phyloP scores from a whole-genome alignment of 2,329 filamentous ascomycete genomes.

The Cladosporium sp. region DNA sequence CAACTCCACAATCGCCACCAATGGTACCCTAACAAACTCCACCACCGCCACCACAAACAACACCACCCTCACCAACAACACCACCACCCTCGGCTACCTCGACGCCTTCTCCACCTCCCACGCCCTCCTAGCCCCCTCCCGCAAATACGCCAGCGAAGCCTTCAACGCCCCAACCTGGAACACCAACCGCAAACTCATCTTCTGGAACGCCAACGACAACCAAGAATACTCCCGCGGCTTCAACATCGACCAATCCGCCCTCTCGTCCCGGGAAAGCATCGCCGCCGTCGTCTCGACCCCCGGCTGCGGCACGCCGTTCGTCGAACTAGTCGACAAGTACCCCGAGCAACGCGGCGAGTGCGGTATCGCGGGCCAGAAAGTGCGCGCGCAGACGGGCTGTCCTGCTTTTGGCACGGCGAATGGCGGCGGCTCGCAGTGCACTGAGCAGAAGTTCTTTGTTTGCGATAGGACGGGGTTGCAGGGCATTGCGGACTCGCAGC shows the following conservation, averaged over 20 bases:
- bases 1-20: conserved; percentile 6
- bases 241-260: conserved; percentile 10
- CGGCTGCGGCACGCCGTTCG: conserved; percentile 18
- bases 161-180: conserved; percentile 21
- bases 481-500: conserved; percentile 17
- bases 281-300: conserved; percentile 15
- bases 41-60: conserved; percentile 1
- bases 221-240: conserved; percentile 19
- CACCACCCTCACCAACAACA: background rate
- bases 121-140: conserved; percentile 18
- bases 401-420: conserved; percentile 18
- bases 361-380: conserved; percentile 13
- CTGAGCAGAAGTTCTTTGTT: conserved; percentile 18
- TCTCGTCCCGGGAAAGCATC: background rate
- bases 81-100: conserved; percentile 18
- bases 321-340: conserved; percentile 9
- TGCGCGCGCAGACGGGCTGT: conserved; percentile 19
- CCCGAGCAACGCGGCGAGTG: conserved; percentile 3
- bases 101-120: conserved; percentile 21
- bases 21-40: background rate
- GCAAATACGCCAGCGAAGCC: conserved; percentile 17
- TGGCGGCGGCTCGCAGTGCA: conserved; percentile 8
- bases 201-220: conserved; percentile 15
- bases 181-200: conserved; percentile 17
- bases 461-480: conserved; percentile 15